Conservation (phyloP, 805 yeast species). For the Lipomyces mesembrius region DNA sequence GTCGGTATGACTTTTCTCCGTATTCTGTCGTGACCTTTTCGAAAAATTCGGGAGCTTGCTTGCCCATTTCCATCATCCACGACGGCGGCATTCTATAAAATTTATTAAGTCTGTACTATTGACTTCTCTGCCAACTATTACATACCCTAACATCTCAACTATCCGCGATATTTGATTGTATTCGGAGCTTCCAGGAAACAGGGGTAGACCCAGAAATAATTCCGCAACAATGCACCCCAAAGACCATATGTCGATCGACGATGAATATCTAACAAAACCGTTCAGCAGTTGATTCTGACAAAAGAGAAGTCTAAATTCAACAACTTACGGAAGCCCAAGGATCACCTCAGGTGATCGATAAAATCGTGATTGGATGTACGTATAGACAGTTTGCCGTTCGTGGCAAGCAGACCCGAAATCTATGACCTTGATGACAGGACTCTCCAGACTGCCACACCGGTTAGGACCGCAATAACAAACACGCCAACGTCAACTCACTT, state of each 20-base stretch:
- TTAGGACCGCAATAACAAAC: not conserved
- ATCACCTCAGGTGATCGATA: constrained; percentile 95
- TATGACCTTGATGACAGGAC: constrained; percentile 85
- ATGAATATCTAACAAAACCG: constrained; percentile 53
- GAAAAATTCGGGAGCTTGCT: constrained; percentile 73
- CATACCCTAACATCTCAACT: constrained; percentile 69
- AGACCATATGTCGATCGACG: constrained; percentile 97
- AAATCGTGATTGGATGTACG: constrained; percentile 94
- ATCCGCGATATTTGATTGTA: constrained; percentile 87
- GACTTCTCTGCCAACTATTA: constrained; percentile 34
- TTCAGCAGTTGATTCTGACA: not conserved
- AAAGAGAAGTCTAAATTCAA: not conserved
- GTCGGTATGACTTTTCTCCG: constrained; percentile 47
- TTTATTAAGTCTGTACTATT: not conserved
- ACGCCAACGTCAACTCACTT: constrained; percentile 42
- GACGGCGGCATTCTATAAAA: constrained; percentile 64
- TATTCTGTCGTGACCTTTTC: constrained; percentile 51
- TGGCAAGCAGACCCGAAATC: constrained; percentile 74
- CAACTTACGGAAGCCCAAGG: constrained; percentile 72
- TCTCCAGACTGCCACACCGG: constrained; percentile 55
- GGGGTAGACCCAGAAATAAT: constrained; percentile 84
- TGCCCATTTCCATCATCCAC: constrained; percentile 97
- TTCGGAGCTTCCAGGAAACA: constrained; percentile 94
- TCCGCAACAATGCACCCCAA: constrained; percentile 92
- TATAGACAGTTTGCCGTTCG: constrained; percentile 78